Evolutionary conservation across 2,329 filamentous ascomycete genomes (phyloP).

Genomic region (Bipolaris bicolor): DNA sequence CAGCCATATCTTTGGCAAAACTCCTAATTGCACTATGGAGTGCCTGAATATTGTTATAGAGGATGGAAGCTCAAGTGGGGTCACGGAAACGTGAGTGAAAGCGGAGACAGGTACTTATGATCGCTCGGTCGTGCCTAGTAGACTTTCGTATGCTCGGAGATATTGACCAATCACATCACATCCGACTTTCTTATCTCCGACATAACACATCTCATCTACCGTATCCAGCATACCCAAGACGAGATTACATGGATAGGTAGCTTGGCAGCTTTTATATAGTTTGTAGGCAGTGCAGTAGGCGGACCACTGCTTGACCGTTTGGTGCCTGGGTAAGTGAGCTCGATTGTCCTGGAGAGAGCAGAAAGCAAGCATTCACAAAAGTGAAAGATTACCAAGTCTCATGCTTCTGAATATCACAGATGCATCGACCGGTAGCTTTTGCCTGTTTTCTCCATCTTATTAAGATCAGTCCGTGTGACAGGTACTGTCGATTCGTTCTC

Average conservation of each 20-base stretch:
- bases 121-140: not conserved
- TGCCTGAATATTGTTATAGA: not conserved
- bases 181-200: constrained; percentile 11
- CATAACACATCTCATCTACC: constrained; percentile 16
- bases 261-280: constrained; percentile 53
- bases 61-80: not conserved
- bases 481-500: constrained; percentile 59
- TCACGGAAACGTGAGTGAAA: not conserved
- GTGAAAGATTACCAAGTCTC: constrained; percentile 37
- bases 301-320: constrained; percentile 65
- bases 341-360: not conserved
- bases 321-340: constrained; percentile 47
- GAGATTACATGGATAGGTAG: constrained; percentile 55
- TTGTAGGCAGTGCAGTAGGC: constrained; percentile 61
- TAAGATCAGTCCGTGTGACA: constrained; percentile 61
- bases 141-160: not conserved
- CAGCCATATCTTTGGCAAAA: constrained; percentile 17
- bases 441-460: constrained; percentile 63
- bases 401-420: constrained; percentile 51
- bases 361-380: constrained; percentile 19
- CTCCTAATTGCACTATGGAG: not conserved
- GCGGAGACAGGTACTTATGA: constrained; percentile 4
- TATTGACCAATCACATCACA: not conserved
- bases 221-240: constrained; percentile 23
- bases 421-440: constrained; percentile 59